These are phyloP conservation scores for Aspergillus bertholletiae DNA, from an alignment of 495 filamentous ascomycete species.

Conservation along the genomic window DNA sequence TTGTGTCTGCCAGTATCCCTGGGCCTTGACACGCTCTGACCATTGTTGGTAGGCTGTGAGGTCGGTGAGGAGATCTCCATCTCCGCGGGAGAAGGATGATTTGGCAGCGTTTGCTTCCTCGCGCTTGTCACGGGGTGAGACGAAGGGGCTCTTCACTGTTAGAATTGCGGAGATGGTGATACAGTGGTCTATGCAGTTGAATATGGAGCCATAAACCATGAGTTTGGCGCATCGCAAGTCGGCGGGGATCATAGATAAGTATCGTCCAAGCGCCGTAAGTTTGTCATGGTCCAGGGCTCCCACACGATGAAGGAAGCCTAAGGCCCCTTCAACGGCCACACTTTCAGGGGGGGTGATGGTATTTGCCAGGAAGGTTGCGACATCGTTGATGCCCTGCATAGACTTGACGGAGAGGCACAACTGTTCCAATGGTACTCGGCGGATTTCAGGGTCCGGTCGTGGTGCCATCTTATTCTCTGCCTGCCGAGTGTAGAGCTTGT, in stretches of 20 bases:
- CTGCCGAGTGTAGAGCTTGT: slow-evolving; percentile 87
- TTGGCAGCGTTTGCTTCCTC: slow-evolving; percentile 78
- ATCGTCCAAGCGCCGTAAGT: slow-evolving; percentile 84
- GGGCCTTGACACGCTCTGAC: slow-evolving; percentile 55
- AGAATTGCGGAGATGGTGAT: slow-evolving; percentile 89
- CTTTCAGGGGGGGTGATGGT: slow-evolving; percentile 85
- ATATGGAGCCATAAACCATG: slow-evolving; percentile 92
- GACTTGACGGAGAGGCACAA: slow-evolving; percentile 90
- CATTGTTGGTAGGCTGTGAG: slow-evolving; percentile 80
- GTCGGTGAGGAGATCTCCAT: slow-evolving; percentile 87
- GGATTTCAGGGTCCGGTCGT: slow-evolving; percentile 89
- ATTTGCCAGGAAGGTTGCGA: slow-evolving; percentile 74
- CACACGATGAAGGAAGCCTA: slow-evolving; percentile 74
- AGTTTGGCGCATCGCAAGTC: slow-evolving; percentile 91
- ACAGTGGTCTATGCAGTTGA: slow-evolving; percentile 83
- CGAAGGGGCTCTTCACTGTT: slow-evolving; percentile 78
- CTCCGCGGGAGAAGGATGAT: slow-evolving; percentile 63
- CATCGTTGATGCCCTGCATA: slow-evolving; percentile 79
- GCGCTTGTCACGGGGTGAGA: slow-evolving; percentile 74
- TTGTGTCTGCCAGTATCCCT: slow-evolving; percentile 59
- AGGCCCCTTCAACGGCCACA: slow-evolving; percentile 78
- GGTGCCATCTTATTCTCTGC: slow-evolving; percentile 85
- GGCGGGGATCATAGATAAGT: slow-evolving; percentile 90
- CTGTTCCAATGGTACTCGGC: slow-evolving; percentile 88
- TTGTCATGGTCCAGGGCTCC: slow-evolving; percentile 82